Evolutionary conservation across 768 basidiomycete genomes (phyloP), one percentile per base, ranked within the genome.

Genomic region (Podaxis mareebaensis): DNA sequence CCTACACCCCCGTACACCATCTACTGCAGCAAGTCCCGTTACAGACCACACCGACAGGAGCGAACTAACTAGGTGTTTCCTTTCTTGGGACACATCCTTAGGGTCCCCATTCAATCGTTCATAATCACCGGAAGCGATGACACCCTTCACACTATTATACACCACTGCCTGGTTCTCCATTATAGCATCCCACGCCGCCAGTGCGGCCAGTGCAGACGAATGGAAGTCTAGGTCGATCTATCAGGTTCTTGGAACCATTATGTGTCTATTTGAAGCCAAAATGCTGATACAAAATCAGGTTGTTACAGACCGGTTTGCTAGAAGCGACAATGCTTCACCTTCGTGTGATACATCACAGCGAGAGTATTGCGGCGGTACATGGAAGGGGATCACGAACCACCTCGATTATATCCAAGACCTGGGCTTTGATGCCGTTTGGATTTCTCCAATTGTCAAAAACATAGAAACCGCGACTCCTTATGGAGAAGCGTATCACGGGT

Each of bases 401-500:
- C 81, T 93, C 30, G 88, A 90, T 69, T 93, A 93, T 69, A 90
- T 93, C 65, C 84, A 89, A 67, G 68, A 79, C 46, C 85, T 89
- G 71, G 91, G 90, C 2, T 91, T 91, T 72, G 89, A 90, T 54
- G 88, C 90, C 72, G 77, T 90, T 51, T 91, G 89, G 90, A 90
- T 90, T 64, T 89, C 88, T 58, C 91, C 91, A 3, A 79, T 91
- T 22, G 84, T 84, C 20, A 76, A 84, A 71, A 90, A 90, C 69
- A 83, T 86, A 55, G 77, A 85, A 26, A 83, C 81, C 0, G 67
- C 77, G 49, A 88, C 87, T 1, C 75, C 81, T 1, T 89, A 89
- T 69, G 89, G 90, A 30, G 85, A 90, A 66, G 78, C 88, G 15
- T 92, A 92, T 69, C 90, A 91, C 67, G 89, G 90, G 65, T 89